Base-by-base conservation (phyloP, 768 basidiomycete genomes). In the Kwoniella europaea region DNA sequence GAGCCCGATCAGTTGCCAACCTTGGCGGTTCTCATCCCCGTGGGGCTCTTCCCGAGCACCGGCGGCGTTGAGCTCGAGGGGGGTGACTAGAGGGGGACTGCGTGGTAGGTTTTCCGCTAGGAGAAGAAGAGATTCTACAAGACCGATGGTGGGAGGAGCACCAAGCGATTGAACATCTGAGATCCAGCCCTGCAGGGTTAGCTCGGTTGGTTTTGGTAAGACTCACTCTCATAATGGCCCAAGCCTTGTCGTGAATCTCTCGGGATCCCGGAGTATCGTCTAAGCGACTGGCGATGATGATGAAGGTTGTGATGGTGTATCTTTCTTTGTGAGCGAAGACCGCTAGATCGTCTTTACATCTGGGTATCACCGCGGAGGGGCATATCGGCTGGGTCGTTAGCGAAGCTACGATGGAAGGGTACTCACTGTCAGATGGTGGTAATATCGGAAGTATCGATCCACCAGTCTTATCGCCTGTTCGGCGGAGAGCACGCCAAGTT, bases 41-140 rank as follows among this genome's bases (percentile, higher is more conserved):
- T 79, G 75, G 1, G 75, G 71, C 27, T 81, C 76, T 50, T 79
- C 76, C 29, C 77, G 74, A 57, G 69, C 67, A 18, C 80, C 73
- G 13, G 74, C 15, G 43, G 76, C 72, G 46, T 69, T 69, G 4
- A 74, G 57, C 29, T 76, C 74, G 7, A 71, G 68, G 0, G 74
- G 74, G 5, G 71, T 69, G 6, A 58, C n/a, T 27, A 75, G 42
- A 1, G 60, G 63, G 2, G 79, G 77, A 52, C 77, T 74, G 24
- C 82, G 75, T 18, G 82, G 82, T 2, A 82, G 69, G 62, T 82
- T 80, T 56, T 83, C 82, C 0, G 82, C 82, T 3, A 83, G 76
- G 0, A 81, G 69, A 0, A 83, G 72, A 7, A 83, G 62, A 1
- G 76, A 73, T 65, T 83, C 80, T 6, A 83, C 79, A 4, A 83